Evolutionary conservation across 352 stramenopile species (phyloP).

Genomic region (Thalassiosira sp.): DNA sequence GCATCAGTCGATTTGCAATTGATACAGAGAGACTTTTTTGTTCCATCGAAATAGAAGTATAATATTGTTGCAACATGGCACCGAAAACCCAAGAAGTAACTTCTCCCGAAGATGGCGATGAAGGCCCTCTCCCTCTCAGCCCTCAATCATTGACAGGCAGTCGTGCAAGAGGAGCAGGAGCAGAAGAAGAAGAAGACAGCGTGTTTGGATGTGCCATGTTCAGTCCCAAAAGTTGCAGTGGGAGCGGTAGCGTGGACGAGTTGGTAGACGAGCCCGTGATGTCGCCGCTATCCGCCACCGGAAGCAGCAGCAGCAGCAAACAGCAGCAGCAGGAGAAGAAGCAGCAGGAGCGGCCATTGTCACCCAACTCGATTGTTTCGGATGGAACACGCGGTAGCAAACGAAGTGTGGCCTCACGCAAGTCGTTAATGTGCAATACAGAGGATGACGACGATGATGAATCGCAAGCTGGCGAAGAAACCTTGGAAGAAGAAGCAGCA

Average conservation of each 20-base stretch:
- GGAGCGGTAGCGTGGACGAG: not conserved
- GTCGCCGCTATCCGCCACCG: not conserved
- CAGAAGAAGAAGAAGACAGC: not conserved
- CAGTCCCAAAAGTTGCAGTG: constrained; percentile 8
- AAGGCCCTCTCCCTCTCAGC: not conserved
- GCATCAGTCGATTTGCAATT: no score
- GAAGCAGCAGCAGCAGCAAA: not conserved
- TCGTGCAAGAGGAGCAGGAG: not conserved
- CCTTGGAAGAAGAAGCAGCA: not conserved
- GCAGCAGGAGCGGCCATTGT: not conserved
- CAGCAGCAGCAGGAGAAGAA: not conserved
- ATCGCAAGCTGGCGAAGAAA: not conserved
- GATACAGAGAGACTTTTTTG: no score
- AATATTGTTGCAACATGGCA: not conserved
- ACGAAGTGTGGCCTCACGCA: no score
- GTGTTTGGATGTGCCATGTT: constrained; percentile 17
- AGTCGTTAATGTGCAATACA: no score
- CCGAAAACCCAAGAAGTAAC: not conserved
- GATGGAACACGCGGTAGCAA: not conserved
- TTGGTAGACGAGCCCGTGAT: not conserved
- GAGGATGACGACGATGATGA: not conserved
- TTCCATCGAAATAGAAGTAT: not conserved
- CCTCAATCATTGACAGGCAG: no score
- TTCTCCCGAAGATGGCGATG: not conserved
- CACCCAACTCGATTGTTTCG: not conserved